phyloP scores from a whole-genome alignment of 768 basidiomycete genomes.

The Boletellus sp. region DNA sequence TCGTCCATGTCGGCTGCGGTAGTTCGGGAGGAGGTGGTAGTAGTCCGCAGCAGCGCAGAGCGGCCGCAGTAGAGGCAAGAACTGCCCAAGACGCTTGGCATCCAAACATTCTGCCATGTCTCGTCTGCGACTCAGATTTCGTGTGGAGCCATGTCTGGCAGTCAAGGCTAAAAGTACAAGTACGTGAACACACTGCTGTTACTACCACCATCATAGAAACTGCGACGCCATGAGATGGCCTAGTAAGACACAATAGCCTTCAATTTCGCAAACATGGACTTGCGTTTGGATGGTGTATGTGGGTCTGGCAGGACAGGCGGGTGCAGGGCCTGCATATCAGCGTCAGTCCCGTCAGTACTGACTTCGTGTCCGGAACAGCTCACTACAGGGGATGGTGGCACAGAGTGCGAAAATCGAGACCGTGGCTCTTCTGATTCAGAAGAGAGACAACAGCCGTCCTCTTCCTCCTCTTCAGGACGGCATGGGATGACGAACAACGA shows the following conservation, averaged over 20 bases:
- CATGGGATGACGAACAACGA: constrained; percentile 9
- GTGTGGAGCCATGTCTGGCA: too few species aligned
- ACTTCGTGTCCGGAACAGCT: neutral
- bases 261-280: constrained; percentile 13
- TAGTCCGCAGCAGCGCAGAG: neutral
- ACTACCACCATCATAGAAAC: too few species aligned
- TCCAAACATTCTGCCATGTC: too few species aligned
- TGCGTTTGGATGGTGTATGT: constrained; percentile 3
- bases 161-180: neutral
- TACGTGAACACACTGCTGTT: neutral
- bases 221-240: neutral
- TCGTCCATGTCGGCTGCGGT: constrained; percentile 57
- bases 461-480: neutral
- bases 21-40: neutral
- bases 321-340: constrained; percentile 1
- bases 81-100: neutral
- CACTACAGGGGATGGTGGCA: constrained; percentile 13
- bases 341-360: neutral
- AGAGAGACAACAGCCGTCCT: neutral
- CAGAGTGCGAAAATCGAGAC: constrained; percentile 22
- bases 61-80: constrained; percentile 1
- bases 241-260: constrained; percentile 5
- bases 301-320: neutral
- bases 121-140: too few species aligned
- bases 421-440: constrained; percentile 16